Base-by-base conservation (phyloP, 2,329 filamentous ascomycete species). In the Pyricularia pennisetigena region DNA sequence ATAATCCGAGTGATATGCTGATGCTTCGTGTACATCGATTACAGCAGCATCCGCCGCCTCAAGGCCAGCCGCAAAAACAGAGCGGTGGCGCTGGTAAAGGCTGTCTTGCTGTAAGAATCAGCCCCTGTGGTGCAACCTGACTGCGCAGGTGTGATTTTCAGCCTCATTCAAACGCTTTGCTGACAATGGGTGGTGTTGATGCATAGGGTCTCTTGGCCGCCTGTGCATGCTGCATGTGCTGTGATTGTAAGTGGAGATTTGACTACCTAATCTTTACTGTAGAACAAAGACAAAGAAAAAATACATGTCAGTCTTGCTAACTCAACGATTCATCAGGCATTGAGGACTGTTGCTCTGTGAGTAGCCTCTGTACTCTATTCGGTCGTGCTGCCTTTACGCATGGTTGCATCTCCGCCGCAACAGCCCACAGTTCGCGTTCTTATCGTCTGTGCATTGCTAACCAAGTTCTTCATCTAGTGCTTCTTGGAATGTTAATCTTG, bases 201-300 rank as follows among this genome's bases (percentile, higher is more conserved):
- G 24, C 24, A n/a, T 26, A 61, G 57, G 57, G 79, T 16, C 71
- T 83, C 57, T 83, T 82, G 74, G 84, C 82, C 73, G 85, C 83
- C 75, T 85, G 82, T 72, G 78, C 82, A 68, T 81, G 79, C 71
- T 82, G 83, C 72, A 80, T 84, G 71, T 79, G 80, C 67, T 83
- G 82, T 74, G 82, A 85, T 72, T 81, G 80, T 72, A 83, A 61
- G 57, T 61, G 57, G n/a, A 26, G 5, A 54, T 41, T 41, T 14
- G 16, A 41, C 32, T 41, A 41, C 32, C 12, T 41, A 14, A 59
- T 59, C 23, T 59, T n/a, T 24, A n/a, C 54, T 24, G 9, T 24
- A n/a, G 12, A 41, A 41, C 32, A 3, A 32, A 32, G 3, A 10
- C 30, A 41, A 41, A n/a, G n/a, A 16, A 41, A 41, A 41, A 4